Evolutionary conservation across 306 rosid genomes (phyloP), one percentile per base, ranked within the genome.

Genomic region (Trichosanthes truncata): DNA sequence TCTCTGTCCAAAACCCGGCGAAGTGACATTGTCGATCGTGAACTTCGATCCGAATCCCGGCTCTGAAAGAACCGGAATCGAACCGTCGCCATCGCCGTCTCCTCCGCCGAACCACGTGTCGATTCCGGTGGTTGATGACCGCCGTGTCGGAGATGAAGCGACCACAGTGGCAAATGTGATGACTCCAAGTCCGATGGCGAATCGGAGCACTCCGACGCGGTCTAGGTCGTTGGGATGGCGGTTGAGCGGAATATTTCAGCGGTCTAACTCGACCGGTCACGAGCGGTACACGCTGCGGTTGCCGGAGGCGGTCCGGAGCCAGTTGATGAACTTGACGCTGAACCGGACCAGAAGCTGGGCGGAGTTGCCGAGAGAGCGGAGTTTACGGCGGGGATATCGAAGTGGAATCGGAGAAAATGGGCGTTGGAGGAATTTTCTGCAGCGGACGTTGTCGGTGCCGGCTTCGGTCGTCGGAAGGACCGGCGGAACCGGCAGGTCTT

Each of bases 221-320:
- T 84, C 87, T 14, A 74, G 84, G 60, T 90, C 83, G 41, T 72
- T 85, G 13, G 89, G 88, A 4, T 79, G 68, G 81, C 66, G 71
- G n/a, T 52, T 86, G 11, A 63, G 61, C 1, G 84, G 74, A 20
- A 76, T 89, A 71, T 78, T 90, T 43, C 81, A 82, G 0, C 86
- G 92, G 46, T 92, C 93, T 9, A 85, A 80, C 77, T 90, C 97
- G 3, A 92, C 93, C 15, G 96, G 96, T 6, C 91, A 51, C 3
- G 97, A 95, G 79, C 83, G 94, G 78, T 95, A 85, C 51, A 93
- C 99, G 3, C 71, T 95, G 31, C 83, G 90, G 59, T 81, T 95
- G 25, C 97, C 97, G n/a, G 89, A 88, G 48, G 93, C 88, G 31
- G 93, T 89, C 20, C 76, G 97, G 62, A 89, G 46, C 78, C 91